Conservation (phyloP, 495 filamentous ascomycete species). For the Podospora didyma region DNA sequence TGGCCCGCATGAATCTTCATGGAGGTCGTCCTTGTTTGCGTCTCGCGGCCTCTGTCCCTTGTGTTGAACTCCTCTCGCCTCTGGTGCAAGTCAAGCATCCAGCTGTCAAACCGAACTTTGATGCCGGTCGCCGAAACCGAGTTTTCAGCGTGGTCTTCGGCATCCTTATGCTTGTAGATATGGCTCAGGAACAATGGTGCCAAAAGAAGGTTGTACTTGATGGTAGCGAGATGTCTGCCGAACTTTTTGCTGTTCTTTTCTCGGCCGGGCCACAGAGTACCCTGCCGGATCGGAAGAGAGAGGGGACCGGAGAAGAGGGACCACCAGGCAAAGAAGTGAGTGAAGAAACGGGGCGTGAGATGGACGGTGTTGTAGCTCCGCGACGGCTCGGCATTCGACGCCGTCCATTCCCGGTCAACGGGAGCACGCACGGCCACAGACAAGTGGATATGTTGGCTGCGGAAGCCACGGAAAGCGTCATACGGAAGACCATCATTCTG, state of each 20-base stretch:
- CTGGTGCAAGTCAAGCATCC: constrained; percentile 95
- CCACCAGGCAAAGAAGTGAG: constrained; percentile 98
- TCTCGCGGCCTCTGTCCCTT: constrained; percentile 64
- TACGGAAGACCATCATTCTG: constrained; percentile 56
- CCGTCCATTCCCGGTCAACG: constrained; percentile 72
- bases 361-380: constrained; percentile 93
- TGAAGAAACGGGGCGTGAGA: constrained; percentile 90
- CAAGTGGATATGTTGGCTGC: constrained; percentile 92
- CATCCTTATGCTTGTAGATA: constrained; percentile 97
- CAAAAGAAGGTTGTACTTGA: constrained; percentile 92
- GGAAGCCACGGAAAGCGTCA: constrained; percentile 89
- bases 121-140: constrained; percentile 86
- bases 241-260: constrained; percentile 99
- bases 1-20: constrained; percentile 95
- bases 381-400: constrained; percentile 66
- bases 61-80: constrained; percentile 87
- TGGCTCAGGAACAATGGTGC: constrained; percentile 93
- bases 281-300: constrained; percentile 92
- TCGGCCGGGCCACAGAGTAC: constrained; percentile 79
- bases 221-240: constrained; percentile 89
- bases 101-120: constrained; percentile 89
- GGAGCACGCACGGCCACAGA: constrained; percentile 87
- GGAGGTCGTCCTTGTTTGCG: constrained; percentile 72
- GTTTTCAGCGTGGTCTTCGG: constrained; percentile 76
- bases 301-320: constrained; percentile 90